Percentiles rank a stretch among this genome's conserved stretches.
Conservation (phyloP, 768 basidiomycete genomes). For the Calvatia gigantea region DNA sequence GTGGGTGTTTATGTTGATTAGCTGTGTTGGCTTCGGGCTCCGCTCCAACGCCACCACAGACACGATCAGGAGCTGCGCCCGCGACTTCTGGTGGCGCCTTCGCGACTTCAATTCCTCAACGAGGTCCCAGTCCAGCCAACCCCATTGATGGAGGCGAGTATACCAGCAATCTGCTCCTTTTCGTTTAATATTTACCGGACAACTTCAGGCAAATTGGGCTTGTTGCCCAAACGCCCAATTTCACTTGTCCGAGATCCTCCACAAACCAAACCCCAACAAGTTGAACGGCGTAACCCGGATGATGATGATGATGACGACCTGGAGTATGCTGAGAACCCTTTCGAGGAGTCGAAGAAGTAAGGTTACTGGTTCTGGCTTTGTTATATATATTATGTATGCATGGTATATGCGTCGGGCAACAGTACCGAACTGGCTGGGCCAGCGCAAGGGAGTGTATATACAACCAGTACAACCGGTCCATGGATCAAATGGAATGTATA, state of each 20-base stretch:
- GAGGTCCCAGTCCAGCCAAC: slow-evolving; percentile 15
- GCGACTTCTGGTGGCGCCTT: background rate
- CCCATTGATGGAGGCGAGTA: slow-evolving; percentile 31
- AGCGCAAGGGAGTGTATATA: background rate
- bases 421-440: background rate
- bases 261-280: slow-evolving; percentile 16
- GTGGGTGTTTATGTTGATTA: background rate
- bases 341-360: slow-evolving; percentile 46
- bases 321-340: slow-evolving; percentile 75
- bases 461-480: slow-evolving; percentile 4
- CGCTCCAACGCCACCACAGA: background rate
- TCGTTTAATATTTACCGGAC: background rate
- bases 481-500: background rate
- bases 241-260: slow-evolving; percentile 33
- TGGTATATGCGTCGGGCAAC: background rate
- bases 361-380: background rate
- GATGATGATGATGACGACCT: slow-evolving; percentile 52
- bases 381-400: slow-evolving; percentile 2
- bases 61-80: slow-evolving; percentile 1
- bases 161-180: background rate
- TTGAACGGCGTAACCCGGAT: slow-evolving; percentile 15
- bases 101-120: slow-evolving; percentile 4
- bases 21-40: background rate
- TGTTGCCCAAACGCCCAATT: slow-evolving; percentile 74
- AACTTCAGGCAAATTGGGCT: slow-evolving; percentile 56